Base-by-base conservation (phyloP, 2,329 filamentous ascomycete genomes). In the Aaosphaeria pasadenensis region DNA sequence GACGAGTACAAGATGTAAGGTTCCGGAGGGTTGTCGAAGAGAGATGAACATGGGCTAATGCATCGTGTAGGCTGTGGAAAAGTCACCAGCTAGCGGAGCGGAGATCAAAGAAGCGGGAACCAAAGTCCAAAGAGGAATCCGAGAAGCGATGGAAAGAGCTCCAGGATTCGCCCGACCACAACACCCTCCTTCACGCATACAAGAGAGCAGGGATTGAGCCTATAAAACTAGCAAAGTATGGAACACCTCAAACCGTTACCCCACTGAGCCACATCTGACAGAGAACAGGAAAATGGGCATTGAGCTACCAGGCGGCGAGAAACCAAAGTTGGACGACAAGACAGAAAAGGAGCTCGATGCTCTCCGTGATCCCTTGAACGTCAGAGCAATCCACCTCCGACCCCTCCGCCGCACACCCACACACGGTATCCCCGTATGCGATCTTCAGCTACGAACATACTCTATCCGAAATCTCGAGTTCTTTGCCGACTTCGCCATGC, bases 391-490 rank as follows among this genome's bases (percentile, higher is more conserved):
- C 40, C 94, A 95, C 72, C 81, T 96, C 43, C 84, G 86, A 54
- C 92, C 94, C 11, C 79, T 97, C 44, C 89, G 88, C 60, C 86
- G 88, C 54, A 76, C 83, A 65, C 79, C 88, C 41, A 72, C 85
- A 63, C 85, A 89, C 66, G 89, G 89, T 44, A 82, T 96, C 33
- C 91, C 91, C 9, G 84, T 88, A 7, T 95, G 90, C 75, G 87
- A 96, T 69, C 84, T 99, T 32, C 94, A 99, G 69, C 77, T 99
- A 43, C 89, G 94, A 58, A 96, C 92, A 32, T 99, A 89, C 78
- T 91, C 82, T 62, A 78, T 91, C 33, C 89, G 91, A 50, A 94
- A 95, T 59, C 83, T 99, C 50, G 89, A 96, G 63, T 91, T 96
- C 75, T 96, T 95, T 68, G 81, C 87, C 71, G 94, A 99, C 74